phyloP scores from a whole-genome alignment of 2,329 filamentous ascomycete genomes.

The Alternaria tenuissima region DNA sequence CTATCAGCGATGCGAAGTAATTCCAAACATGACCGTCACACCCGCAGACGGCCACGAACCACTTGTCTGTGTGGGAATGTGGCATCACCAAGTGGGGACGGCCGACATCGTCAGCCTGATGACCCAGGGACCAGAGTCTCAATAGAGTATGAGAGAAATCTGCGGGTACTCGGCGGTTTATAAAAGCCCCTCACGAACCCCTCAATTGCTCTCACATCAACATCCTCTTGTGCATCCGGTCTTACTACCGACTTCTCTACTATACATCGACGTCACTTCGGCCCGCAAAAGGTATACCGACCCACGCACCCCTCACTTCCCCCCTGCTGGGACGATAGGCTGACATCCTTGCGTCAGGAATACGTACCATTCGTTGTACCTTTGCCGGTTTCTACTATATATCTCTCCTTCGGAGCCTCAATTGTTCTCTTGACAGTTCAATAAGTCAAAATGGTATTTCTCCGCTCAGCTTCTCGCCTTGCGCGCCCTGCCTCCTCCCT shows the following conservation, averaged over 20 bases:
- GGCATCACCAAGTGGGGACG: constrained; percentile 47
- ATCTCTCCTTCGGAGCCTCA: constrained; percentile 28
- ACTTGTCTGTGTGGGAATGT: constrained; percentile 28
- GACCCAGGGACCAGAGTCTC: constrained; percentile 31
- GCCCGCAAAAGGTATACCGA: constrained; percentile 38
- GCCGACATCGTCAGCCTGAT: constrained; percentile 28
- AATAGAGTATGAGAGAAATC: constrained; percentile 20
- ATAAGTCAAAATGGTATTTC: constrained; percentile 65
- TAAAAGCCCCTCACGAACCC: constrained; percentile 42
- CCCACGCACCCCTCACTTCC: constrained; percentile 30
- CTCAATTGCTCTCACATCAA: constrained; percentile 29
- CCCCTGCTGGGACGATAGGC: constrained; percentile 19
- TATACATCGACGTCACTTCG: constrained; percentile 31
- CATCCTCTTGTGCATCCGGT: constrained; percentile 26
- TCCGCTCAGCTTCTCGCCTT: constrained; percentile 67
- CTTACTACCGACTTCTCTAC: constrained; percentile 12
- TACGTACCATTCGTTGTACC: constrained; percentile 29
- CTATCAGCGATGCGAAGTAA: constrained; percentile 38
- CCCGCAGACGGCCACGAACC: constrained; percentile 33
- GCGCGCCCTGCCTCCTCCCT: constrained; percentile 63
- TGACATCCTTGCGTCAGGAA: constrained; percentile 41
- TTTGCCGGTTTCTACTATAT: constrained; percentile 32
- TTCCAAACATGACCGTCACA: constrained; percentile 45
- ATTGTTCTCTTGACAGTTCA: constrained; percentile 26
- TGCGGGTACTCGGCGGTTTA: constrained; percentile 32